phyloP scores from a whole-genome alignment of 75 land plant genomes.

The Pinus taeda region DNA sequence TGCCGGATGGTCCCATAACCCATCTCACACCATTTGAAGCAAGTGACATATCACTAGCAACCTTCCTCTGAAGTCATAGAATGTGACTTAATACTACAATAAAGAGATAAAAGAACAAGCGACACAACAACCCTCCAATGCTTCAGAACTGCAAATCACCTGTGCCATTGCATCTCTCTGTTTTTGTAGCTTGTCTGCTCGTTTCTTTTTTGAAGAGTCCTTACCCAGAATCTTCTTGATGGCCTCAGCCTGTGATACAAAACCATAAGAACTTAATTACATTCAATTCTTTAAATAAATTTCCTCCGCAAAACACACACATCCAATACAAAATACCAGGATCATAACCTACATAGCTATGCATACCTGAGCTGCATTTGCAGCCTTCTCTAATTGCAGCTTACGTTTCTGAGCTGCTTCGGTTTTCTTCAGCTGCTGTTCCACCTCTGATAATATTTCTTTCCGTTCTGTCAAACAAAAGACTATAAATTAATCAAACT shows the following conservation, averaged over 20 bases:
- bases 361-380: conserved; percentile 71
- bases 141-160: conserved; percentile 31
- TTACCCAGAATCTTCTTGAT: conserved; percentile 92
- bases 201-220: conserved; percentile 65
- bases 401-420: conserved; percentile 84
- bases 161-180: conserved; percentile 65
- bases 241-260: conserved; percentile 63
- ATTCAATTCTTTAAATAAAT: background rate
- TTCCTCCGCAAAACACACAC: background rate
- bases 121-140: background rate
- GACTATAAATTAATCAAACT: conserved; percentile 14
- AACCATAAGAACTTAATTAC: conserved; percentile 3
- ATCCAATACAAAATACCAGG: too few relatives aligned
- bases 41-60: conserved; percentile 49
- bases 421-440: conserved; percentile 84
- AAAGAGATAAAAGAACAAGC: too few relatives aligned
- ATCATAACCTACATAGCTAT: conserved; percentile 37
- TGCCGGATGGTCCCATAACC: conserved; percentile 80
- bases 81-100: background rate
- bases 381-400: conserved; percentile 85
- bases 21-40: conserved; percentile 65
- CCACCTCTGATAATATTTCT: conserved; percentile 78
- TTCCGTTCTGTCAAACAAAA: conserved; percentile 62
- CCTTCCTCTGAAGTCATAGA: conserved; percentile 58
- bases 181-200: conserved; percentile 63